Conservation (phyloP, 2,329 filamentous ascomycete genomes). For the Gnomoniopsis smithogilvyi region DNA sequence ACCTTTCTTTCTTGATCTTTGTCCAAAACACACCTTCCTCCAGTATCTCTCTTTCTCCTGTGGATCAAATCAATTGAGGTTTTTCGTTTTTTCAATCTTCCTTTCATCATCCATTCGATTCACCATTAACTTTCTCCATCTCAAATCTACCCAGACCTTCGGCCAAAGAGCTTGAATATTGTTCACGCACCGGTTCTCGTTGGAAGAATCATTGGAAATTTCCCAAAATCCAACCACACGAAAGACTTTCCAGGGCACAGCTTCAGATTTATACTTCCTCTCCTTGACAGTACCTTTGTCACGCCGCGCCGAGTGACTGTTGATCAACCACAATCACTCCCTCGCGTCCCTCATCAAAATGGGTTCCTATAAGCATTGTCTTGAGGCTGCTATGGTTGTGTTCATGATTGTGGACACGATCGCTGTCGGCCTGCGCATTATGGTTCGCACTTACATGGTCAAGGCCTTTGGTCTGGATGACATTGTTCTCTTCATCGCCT, state of each 20-base stretch:
- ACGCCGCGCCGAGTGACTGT: no score
- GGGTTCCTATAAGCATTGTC: neutral
- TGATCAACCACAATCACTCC: no score
- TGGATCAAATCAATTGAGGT: neutral
- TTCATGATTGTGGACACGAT: slow-evolving; percentile 25
- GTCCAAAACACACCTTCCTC: no score
- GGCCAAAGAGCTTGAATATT: no score
- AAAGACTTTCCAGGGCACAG: no score
- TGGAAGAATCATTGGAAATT: neutral
- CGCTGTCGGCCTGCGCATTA: slow-evolving; percentile 25
- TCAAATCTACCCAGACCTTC: no score
- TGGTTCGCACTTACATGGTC: slow-evolving; percentile 27
- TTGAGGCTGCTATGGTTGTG: slow-evolving; percentile 23
- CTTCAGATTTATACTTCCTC: no score
- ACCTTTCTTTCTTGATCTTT: no score
- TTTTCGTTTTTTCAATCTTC: no score
- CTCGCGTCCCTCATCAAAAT: neutral
- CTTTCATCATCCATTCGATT: no score
- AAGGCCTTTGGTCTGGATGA: slow-evolving; percentile 30
- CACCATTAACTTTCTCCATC: neutral
- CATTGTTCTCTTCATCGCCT: slow-evolving; percentile 25
- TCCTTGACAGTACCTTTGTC: no score
- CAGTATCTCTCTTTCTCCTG: slow-evolving; percentile 15
- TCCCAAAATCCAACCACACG: neutral
- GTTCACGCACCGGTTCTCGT: neutral